Evolutionary conservation across 1,139 yeast species (phyloP).

Genomic region (Arxiozyma bovina): DNA sequence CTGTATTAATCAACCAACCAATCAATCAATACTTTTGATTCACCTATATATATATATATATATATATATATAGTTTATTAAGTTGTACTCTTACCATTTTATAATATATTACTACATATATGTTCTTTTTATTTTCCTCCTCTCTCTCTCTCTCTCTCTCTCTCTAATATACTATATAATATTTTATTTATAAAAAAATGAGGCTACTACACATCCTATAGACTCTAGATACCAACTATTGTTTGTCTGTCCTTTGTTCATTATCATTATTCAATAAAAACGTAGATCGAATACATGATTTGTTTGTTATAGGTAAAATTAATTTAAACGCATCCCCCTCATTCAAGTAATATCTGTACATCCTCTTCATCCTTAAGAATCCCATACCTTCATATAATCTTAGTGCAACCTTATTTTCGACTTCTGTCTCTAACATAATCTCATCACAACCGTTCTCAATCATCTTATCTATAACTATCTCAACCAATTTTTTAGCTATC

Average conservation of each 20-base stretch:
- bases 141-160: no score
- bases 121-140: neutral
- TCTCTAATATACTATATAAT: neutral
- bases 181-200: no score
- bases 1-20: neutral
- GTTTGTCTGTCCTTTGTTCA: no score
- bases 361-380: constrained; percentile 68
- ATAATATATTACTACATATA: neutral
- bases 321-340: constrained; percentile 88
- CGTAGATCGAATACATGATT: constrained; percentile 38
- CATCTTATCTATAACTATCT: constrained; percentile 59
- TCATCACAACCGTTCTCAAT: constrained; percentile 63
- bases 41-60: neutral
- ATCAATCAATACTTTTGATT: neutral
- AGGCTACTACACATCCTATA: no score
- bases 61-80: neutral
- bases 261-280: constrained; percentile 21
- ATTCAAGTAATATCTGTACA: constrained; percentile 79
- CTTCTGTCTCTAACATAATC: constrained; percentile 85
- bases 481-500: constrained; percentile 67
- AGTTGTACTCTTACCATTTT: neutral
- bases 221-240: no score
- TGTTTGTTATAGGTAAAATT: constrained; percentile 55
- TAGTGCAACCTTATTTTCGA: constrained; percentile 68
- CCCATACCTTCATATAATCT: constrained; percentile 79